Conservation (phyloP, 768 basidiomycete species). For the Cystofilobasidium bisporidii region DNA sequence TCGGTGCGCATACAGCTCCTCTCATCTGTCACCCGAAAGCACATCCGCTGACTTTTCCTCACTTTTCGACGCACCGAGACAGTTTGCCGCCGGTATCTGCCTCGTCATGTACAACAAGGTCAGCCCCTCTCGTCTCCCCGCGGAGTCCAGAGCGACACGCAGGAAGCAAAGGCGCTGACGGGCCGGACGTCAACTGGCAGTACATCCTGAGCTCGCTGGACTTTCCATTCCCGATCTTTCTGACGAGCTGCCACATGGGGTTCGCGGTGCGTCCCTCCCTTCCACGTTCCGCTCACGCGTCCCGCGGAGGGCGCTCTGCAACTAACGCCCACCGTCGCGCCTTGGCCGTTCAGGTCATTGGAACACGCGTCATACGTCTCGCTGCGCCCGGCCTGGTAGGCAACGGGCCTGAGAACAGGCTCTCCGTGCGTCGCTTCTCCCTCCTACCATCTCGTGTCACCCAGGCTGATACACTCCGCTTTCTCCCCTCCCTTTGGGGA, state of each 20-base stretch:
- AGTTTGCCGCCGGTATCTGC: background rate
- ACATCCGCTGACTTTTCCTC: too few species aligned
- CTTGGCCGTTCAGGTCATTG: conserved; percentile 32
- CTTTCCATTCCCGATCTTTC: conserved; percentile 17
- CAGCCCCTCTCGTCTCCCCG: background rate
- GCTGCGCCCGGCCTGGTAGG: conserved; percentile 36
- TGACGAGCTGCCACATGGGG: conserved; percentile 24
- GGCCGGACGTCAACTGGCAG: conserved; percentile 42
- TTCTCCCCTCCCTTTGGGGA: background rate
- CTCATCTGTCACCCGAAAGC: too few species aligned
- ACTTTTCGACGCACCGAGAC: too few species aligned
- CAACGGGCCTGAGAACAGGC: background rate
- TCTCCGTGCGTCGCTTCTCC: conserved; percentile 5
- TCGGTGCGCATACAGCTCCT: too few species aligned
- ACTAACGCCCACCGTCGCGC: too few species aligned
- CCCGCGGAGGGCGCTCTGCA: too few species aligned
- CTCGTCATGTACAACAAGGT: conserved; percentile 24
- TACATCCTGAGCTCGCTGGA: conserved; percentile 46
- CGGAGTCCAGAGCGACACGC: background rate
- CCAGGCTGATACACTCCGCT: background rate
- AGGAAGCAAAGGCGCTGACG: too few species aligned
- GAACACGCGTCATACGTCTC: conserved; percentile 33
- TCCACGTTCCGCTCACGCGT: too few species aligned
- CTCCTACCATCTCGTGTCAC: background rate
- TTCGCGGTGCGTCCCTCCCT: conserved; percentile 52